Evolutionary conservation across 257 asterid genomes (phyloP), one percentile per base, ranked within the genome.

Genomic region (Verbascum thapsus): DNA sequence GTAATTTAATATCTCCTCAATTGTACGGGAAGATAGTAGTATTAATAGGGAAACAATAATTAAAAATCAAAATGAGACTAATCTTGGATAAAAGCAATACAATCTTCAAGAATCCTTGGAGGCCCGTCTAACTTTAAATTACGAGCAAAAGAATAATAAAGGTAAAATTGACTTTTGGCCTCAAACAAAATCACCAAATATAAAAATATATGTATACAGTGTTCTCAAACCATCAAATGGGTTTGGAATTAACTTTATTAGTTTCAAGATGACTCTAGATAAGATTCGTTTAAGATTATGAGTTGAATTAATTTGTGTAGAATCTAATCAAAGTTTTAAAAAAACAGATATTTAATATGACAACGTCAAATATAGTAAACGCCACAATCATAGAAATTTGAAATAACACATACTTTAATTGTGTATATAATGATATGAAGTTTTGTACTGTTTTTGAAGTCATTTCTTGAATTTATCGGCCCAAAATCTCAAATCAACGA

Each of bases 51-150:
- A n/a, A 66, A 11, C n/a, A 13, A 44, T 11, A 17, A 34, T 11
- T 34, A 32, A 34, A 30, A 70, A 26, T 40, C 41, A 55, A 30
- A 60, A 42, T 43, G 43, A 43, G 35, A 53, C 45, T 63, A 58
- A 35, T 61, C 16, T 37, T 37, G 44, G 41, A 30, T 50, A 18
- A 42, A 49, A 48, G 55, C 73, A 68, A 58, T 17, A 49, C 32
- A 26, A 26, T 26, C 32, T 26, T 26, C 32, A 26, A 26, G 32
- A 26, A 26, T 26, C 32, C 32, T 26, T 26, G 32, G 32, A 26
- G 32, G 32, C 32, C 32, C 32, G 32, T 26, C n/a, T 1, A 26
- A 5, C 32, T 26, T 26, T 26, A 26, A 26, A 26, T 26, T 5
- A 26, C 3, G 32, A 26, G 32, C 32, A 26, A 26, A 26, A 26